phyloP scores from a whole-genome alignment of 1,284 basidiomycete species.

The Cutaneotrichosporon cutaneum region DNA sequence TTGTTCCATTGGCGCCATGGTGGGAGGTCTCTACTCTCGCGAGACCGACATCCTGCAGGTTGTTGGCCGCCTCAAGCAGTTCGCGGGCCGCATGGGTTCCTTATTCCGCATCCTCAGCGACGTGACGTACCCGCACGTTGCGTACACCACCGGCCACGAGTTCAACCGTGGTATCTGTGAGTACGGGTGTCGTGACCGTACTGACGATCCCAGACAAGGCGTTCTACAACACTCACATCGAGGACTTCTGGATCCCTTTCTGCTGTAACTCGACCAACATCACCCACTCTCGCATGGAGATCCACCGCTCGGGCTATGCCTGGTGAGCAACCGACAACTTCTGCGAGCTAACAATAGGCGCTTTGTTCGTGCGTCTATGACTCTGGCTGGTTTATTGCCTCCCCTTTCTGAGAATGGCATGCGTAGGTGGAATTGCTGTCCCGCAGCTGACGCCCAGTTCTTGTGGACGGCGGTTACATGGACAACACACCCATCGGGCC shows the following conservation, averaged over 20 bases:
- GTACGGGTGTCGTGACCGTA: conserved; percentile 6
- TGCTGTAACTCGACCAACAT: conserved; percentile 99
- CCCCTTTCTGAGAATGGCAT: conserved; percentile 93
- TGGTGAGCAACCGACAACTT: conserved; percentile 59
- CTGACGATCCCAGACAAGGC: conserved; percentile 48
- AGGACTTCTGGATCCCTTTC: conserved; percentile 98
- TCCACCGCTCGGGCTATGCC: conserved; percentile 93
- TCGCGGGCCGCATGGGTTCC: conserved; percentile 86
- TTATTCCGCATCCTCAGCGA: conserved; percentile 94
- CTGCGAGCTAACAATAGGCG: conserved; percentile 39
- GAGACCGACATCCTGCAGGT: conserved; percentile 88
- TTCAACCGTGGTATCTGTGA: conserved; percentile 55
- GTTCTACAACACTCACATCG: conserved; percentile 92
- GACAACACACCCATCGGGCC: conserved; percentile 88
- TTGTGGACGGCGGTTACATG: conserved; percentile 94
- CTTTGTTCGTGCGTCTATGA: conserved; percentile 90
- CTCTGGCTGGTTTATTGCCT: conserved; percentile 88
- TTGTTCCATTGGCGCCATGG: conserved; percentile 85
- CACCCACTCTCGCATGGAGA: conserved; percentile 92
- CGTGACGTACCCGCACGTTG: conserved; percentile 93
- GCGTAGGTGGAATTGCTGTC: conserved; percentile 47
- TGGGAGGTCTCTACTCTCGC: conserved; percentile 94
- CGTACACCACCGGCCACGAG: conserved; percentile 96
- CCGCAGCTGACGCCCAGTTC: conserved; percentile 53
- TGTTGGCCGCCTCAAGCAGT: conserved; percentile 66